Evolutionary conservation across 2,329 filamentous ascomycete species (phyloP).

Genomic region (Pseudopithomyces chartarum): DNA sequence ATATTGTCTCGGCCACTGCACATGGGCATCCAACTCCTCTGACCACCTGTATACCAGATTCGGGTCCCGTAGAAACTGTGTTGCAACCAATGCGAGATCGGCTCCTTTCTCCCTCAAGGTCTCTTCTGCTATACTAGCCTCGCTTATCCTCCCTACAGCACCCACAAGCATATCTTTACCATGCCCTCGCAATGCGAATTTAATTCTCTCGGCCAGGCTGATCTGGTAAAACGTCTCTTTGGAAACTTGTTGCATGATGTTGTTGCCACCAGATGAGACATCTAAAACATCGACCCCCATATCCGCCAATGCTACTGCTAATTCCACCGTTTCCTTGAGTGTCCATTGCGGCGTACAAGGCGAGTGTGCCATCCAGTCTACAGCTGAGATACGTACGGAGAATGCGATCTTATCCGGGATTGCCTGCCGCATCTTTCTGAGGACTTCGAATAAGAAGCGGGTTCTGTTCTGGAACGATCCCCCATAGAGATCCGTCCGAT

Average conservation of each 20-base stretch:
- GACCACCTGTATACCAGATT: conserved; percentile 57
- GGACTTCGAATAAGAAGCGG: conserved; percentile 39
- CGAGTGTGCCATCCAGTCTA: conserved; percentile 26
- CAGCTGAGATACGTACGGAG: conserved; percentile 19
- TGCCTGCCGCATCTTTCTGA: conserved; percentile 23
- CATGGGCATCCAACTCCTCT: conserved; percentile 49
- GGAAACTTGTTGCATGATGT: conserved; percentile 48
- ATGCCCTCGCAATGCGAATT: conserved; percentile 36
- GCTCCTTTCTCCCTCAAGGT: conserved; percentile 43
- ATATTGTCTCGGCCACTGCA: conserved; percentile 44
- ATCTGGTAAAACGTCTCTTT: conserved; percentile 48
- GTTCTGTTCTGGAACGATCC: conserved; percentile 40
- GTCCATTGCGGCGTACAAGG: conserved; percentile 35
- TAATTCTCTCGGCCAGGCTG: conserved; percentile 49
- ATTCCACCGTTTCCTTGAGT: conserved; percentile 32
- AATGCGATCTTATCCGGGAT: conserved; percentile 22
- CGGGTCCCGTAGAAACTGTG: conserved; percentile 57
- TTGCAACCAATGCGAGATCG: conserved; percentile 53
- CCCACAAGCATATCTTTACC: conserved; percentile 52
- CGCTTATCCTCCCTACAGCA: conserved; percentile 55
- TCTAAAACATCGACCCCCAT: conserved; percentile 47
- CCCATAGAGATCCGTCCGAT: conserved; percentile 42
- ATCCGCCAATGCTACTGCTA: conserved; percentile 40
- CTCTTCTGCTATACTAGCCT: conserved; percentile 51
- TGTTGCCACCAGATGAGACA: conserved; percentile 48